Percentiles rank a stretch among this genome's conserved stretches.
Conservation (phyloP, 2,329 filamentous ascomycete genomes). For the Fusarium proliferatum region DNA sequence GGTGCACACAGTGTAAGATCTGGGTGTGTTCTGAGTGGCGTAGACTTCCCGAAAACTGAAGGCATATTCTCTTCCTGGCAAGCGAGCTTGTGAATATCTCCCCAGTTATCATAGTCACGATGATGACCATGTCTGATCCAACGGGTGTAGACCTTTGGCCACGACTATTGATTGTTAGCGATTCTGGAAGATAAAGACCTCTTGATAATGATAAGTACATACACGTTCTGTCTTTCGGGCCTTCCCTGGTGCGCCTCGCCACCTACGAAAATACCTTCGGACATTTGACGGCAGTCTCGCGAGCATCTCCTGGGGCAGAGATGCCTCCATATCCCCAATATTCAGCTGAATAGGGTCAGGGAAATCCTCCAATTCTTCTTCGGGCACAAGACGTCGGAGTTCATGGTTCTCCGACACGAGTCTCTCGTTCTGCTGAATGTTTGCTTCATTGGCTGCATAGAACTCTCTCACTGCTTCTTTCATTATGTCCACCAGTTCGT, state of each 20-base stretch:
- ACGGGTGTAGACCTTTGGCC: background rate
- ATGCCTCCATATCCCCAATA: background rate
- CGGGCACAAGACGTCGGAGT: background rate
- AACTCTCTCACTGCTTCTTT: background rate
- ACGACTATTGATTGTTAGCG: conserved; percentile 1
- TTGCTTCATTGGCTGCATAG: background rate
- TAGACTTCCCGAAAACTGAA: background rate
- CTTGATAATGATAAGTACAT: background rate
- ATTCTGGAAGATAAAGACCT: background rate
- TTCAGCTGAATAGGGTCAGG: background rate
- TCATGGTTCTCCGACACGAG: background rate
- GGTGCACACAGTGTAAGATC: conserved; percentile 16
- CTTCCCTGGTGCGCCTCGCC: accelerated
- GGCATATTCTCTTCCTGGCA: conserved; percentile 41
- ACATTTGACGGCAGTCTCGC: background rate
- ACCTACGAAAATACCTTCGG: background rate
- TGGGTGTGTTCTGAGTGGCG: conserved; percentile 19
- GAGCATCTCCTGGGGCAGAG: background rate
- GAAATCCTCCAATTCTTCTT: background rate
- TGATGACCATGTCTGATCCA: background rate
- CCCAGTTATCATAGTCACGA: background rate
- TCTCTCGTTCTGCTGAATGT: background rate
- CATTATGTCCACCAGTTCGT: accelerated
- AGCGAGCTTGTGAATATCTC: conserved; percentile 15
- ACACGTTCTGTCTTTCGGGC: conserved; percentile 13